Evolutionary conservation across 2,329 filamentous ascomycete species (phyloP).

Genomic region (Diaporthe vexans): DNA sequence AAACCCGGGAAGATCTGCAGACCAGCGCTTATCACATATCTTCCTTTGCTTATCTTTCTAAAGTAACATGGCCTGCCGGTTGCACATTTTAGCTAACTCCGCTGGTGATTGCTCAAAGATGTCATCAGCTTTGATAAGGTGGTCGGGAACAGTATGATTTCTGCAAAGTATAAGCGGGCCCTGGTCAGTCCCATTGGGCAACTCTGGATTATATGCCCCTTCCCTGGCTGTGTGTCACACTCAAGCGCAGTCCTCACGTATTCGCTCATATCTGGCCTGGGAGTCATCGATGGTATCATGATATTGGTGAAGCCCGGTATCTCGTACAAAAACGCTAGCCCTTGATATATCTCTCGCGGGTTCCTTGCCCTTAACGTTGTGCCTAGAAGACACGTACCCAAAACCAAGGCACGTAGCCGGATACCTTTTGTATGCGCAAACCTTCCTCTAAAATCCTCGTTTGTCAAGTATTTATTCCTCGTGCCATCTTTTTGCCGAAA

Average conservation of each 20-base stretch:
- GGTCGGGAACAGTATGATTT: background rate
- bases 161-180: background rate
- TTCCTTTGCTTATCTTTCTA: conserved; percentile 25
- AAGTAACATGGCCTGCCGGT: background rate
- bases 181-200: background rate
- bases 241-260: background rate
- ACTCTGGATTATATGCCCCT: background rate
- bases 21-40: conserved; percentile 12
- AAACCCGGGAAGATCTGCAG: conserved; percentile 30
- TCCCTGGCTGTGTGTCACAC: background rate
- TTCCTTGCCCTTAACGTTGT: background rate
- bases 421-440: background rate
- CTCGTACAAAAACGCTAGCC: background rate
- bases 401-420: background rate
- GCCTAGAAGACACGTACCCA: background rate
- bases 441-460: background rate
- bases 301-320: background rate
- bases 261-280: background rate
- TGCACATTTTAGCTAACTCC: conserved; percentile 6
- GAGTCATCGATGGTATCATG: background rate
- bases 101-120: background rate
- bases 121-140: conserved; percentile 34
- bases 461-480: background rate
- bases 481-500: background rate
- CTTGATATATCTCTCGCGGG: background rate